These are phyloP conservation scores for Boechera divaricarpa DNA, from an alignment of 345 rosid species.

Conservation along the genomic window DNA sequence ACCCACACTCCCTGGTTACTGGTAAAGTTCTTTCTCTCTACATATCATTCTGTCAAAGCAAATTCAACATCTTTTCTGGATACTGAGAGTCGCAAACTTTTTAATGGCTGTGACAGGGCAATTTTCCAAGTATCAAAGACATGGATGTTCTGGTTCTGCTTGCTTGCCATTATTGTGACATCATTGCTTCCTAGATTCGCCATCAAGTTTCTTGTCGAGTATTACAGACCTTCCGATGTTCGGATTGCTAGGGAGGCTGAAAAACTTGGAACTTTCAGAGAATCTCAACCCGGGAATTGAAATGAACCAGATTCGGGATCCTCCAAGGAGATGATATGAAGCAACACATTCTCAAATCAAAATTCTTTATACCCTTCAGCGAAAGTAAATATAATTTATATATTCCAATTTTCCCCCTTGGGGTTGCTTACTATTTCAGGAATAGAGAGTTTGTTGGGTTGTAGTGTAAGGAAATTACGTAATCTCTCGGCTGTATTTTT, in stretches of 20 bases:
- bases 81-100: not conserved
- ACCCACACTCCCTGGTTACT: slow-evolving; percentile 79
- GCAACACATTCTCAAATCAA: slow-evolving; percentile 26
- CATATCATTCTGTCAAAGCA: slow-evolving; percentile 1
- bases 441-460: slow-evolving; percentile 52
- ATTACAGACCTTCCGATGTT: slow-evolving; percentile 71
- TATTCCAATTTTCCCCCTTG: slow-evolving; percentile 37
- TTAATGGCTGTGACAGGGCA: slow-evolving; percentile 65
- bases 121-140: slow-evolving; percentile 65
- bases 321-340: slow-evolving; percentile 47
- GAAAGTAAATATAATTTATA: slow-evolving; percentile 38
- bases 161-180: slow-evolving; percentile 69
- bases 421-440: slow-evolving; percentile 49
- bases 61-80: not conserved
- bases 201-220: slow-evolving; percentile 66
- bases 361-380: slow-evolving; percentile 46
- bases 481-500: slow-evolving; percentile 45
- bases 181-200: slow-evolving; percentile 74
- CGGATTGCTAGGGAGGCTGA: slow-evolving; percentile 84
- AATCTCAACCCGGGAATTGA: slow-evolving; percentile 57
- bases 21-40: slow-evolving; percentile 58
- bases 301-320: slow-evolving; percentile 65
- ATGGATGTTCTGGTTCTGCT: slow-evolving; percentile 78
- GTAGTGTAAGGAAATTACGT: slow-evolving; percentile 33
- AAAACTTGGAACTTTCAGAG: slow-evolving; percentile 55